phyloP scores from a whole-genome alignment of 495 filamentous ascomycete genomes.

The Penicillium lagena region DNA sequence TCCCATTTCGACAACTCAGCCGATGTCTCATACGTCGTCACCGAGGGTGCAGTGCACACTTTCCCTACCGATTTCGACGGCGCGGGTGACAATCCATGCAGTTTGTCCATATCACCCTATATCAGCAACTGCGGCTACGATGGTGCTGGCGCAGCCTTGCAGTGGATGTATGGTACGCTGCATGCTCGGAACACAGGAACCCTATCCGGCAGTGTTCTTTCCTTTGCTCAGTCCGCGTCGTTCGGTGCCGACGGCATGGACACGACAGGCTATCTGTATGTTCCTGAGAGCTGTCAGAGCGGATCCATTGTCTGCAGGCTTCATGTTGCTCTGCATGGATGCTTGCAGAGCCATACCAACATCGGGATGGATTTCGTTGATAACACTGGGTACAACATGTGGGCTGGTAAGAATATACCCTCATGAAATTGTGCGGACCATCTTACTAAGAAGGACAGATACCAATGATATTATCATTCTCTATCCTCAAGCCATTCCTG shows the following conservation, averaged over 20 bases:
- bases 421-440: background rate
- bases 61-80: conserved; percentile 7
- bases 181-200: conserved; percentile 4
- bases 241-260: conserved; percentile 7
- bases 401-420: conserved; percentile 1
- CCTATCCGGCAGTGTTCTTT: conserved; percentile 2
- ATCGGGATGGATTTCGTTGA: conserved; percentile 3
- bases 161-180: conserved; percentile 7
- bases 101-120: conserved; percentile 3
- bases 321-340: conserved; percentile 9
- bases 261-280: conserved; percentile 6
- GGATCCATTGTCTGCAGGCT: conserved; percentile 6
- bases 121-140: conserved; percentile 11
- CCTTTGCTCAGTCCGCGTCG: conserved; percentile 6
- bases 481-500: conserved; percentile 9
- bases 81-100: conserved; percentile 6
- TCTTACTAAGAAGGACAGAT: background rate
- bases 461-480: conserved; percentile 11
- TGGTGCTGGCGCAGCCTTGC: conserved; percentile 4
- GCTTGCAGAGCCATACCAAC: conserved; percentile 7
- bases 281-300: conserved; percentile 3
- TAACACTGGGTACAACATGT: conserved; percentile 8
- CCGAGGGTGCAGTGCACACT: conserved; percentile 5
- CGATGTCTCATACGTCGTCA: conserved; percentile 5
- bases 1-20: conserved; percentile 1